Percentiles rank a stretch among this genome's conserved stretches.
phyloP scores from a whole-genome alignment of 2,329 filamentous ascomycete species.

The Claviceps pazoutovae region DNA sequence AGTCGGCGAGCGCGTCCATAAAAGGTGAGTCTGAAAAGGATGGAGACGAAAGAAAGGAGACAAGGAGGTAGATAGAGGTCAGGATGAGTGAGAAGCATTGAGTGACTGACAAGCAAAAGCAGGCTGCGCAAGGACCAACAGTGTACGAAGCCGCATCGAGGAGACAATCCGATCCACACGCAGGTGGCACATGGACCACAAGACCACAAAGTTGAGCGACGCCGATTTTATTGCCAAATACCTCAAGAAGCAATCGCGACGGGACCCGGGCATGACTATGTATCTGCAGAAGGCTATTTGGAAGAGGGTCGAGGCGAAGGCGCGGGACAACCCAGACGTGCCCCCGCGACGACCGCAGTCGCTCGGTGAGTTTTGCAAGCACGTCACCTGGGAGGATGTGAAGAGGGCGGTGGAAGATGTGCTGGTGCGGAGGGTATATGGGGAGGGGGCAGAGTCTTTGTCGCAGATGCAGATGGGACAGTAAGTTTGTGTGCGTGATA shows the following conservation, averaged over 20 bases:
- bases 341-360: constrained; percentile 10
- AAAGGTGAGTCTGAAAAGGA: not conserved
- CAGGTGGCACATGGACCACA: constrained; percentile 26
- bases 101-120: not conserved
- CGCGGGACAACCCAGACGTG: constrained; percentile 1
- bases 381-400: constrained; percentile 21
- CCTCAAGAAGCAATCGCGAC: constrained; percentile 22
- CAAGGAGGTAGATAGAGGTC: not conserved
- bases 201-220: constrained; percentile 18
- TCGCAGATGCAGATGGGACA: not conserved
- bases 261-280: constrained; percentile 20
- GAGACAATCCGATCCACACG: constrained; percentile 23
- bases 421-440: constrained; percentile 14
- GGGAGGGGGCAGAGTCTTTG: constrained; percentile 6
- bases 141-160: constrained; percentile 15
- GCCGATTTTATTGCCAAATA: constrained; percentile 18
- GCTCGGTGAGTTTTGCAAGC: constrained; percentile 20
- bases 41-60: not conserved
- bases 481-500: not conserved
- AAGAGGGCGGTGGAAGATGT: constrained; percentile 18
- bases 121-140: constrained; percentile 1
- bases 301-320: constrained; percentile 10
- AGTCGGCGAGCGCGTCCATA: not conserved
- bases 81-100: not conserved
- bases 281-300: constrained; percentile 20